phyloP scores from a whole-genome alignment of 2,329 filamentous ascomycete species.

The Gaeumannomyces tritici region DNA sequence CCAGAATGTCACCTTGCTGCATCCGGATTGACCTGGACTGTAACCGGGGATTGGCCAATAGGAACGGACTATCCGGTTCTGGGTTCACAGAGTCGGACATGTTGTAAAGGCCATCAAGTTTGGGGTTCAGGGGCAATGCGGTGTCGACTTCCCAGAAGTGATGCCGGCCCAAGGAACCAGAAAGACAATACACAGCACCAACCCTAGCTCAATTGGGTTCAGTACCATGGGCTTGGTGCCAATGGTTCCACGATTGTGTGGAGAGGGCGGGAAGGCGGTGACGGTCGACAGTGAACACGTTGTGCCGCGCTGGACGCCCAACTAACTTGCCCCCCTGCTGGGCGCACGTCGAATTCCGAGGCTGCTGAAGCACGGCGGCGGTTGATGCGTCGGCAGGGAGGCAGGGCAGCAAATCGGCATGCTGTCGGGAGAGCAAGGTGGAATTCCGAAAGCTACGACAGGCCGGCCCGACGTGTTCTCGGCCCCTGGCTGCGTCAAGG shows the following conservation, averaged over 20 bases:
- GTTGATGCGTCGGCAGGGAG: too few relatives aligned
- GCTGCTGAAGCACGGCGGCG: too few relatives aligned
- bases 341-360: background rate
- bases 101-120: too few relatives aligned
- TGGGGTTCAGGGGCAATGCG: too few relatives aligned
- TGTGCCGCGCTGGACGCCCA: background rate
- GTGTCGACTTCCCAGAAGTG: too few relatives aligned
- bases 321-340: background rate
- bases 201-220: background rate
- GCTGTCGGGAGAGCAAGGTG: background rate
- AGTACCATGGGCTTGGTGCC: background rate
- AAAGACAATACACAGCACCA: background rate
- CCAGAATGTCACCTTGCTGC: too few relatives aligned
- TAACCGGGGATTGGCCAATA: too few relatives aligned
- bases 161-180: too few relatives aligned
- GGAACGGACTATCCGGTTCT: too few relatives aligned
- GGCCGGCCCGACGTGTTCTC: background rate
- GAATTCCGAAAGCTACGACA: background rate
- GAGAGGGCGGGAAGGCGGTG: background rate
- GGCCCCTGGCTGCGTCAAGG: background rate
- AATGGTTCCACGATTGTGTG: background rate
- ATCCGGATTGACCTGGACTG: too few relatives aligned
- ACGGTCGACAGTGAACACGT: background rate
- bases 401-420: too few relatives aligned
- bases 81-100: too few relatives aligned